phyloP scores from a whole-genome alignment of 345 rosid species.

The Litchi chinensis region DNA sequence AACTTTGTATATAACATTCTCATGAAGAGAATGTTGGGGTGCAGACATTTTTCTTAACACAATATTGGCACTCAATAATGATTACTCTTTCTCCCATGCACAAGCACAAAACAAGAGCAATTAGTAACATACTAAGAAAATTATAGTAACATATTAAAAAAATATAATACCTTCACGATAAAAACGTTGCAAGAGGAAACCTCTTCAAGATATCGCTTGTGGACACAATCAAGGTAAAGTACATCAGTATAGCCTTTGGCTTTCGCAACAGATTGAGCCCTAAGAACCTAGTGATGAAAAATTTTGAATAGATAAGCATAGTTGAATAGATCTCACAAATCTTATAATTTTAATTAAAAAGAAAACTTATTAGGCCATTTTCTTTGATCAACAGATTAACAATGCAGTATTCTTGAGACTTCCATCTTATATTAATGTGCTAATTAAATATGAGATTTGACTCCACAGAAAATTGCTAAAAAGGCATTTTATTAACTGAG shows the following conservation, averaged over 20 bases:
- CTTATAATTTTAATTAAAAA: background rate
- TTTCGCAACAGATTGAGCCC: constrained; percentile 84
- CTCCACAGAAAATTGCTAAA: background rate
- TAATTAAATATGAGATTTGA: background rate
- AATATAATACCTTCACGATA: constrained; percentile 63
- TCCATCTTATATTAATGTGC: background rate
- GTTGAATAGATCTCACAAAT: background rate
- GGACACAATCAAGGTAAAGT: constrained; percentile 84
- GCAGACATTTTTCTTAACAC: background rate
- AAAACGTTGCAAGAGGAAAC: constrained; percentile 96
- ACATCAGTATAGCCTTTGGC: constrained; percentile 90
- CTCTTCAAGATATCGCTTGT: constrained; percentile 84
- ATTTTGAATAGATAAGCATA: constrained; percentile 6
- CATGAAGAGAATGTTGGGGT: background rate
- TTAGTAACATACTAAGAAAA: background rate
- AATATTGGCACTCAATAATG: background rate
- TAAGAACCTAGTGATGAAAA: constrained; percentile 61
- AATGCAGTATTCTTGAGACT: background rate
- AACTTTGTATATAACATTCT: background rate
- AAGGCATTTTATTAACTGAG: background rate
- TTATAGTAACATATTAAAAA: background rate
- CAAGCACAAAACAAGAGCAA: constrained; percentile 4
- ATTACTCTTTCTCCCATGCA: background rate
- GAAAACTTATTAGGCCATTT: background rate
- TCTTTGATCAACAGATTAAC: background rate